Percentiles rank a stretch among this genome's conserved stretches.
phyloP scores from a whole-genome alignment of 2,329 filamentous ascomycete species.

The Fonsecaea pedrosoi region DNA sequence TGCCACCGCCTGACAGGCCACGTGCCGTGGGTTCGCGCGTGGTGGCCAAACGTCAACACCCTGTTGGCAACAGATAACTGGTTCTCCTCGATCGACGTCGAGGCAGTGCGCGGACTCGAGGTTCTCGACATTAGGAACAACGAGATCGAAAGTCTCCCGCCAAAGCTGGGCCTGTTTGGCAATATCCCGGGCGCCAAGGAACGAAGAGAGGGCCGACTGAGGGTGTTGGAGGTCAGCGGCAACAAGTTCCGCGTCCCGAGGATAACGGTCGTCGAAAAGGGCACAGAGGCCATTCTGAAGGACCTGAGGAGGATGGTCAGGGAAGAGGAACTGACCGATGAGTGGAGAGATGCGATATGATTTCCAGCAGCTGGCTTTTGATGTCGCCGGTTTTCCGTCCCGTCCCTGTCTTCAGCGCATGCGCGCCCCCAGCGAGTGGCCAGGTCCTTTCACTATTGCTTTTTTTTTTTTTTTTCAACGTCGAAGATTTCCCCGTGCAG shows the following conservation, averaged over 20 bases:
- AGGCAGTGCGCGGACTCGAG: constrained; percentile 74
- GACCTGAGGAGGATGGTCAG: constrained; percentile 82
- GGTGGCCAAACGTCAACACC: constrained; percentile 73
- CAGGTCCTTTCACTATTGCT: background rate
- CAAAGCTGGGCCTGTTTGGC: constrained; percentile 77
- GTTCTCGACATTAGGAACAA: constrained; percentile 84
- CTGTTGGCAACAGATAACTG: constrained; percentile 81
- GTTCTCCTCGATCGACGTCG: constrained; percentile 73
- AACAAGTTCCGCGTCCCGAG: constrained; percentile 89
- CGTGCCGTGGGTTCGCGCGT: constrained; percentile 69
- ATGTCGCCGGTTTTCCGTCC: background rate
- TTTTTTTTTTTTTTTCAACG: background rate
- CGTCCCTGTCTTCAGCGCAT: background rate
- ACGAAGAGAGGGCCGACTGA: constrained; percentile 61
- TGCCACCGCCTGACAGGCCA: constrained; percentile 76
- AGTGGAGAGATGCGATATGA: constrained; percentile 37
- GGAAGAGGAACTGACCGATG: constrained; percentile 48
- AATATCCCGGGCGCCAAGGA: constrained; percentile 53
- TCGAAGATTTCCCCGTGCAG: background rate
- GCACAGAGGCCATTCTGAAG: constrained; percentile 80
- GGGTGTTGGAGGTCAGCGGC: constrained; percentile 74
- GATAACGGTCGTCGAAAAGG: constrained; percentile 81
- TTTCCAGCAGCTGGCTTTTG: background rate
- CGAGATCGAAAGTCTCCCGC: constrained; percentile 80
- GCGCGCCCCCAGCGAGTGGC: background rate